Percentiles rank a stretch among this genome's conserved stretches.
phyloP scores from a whole-genome alignment of 352 stramenopile genomes.

The Phytopythium chamaehyphon region DNA sequence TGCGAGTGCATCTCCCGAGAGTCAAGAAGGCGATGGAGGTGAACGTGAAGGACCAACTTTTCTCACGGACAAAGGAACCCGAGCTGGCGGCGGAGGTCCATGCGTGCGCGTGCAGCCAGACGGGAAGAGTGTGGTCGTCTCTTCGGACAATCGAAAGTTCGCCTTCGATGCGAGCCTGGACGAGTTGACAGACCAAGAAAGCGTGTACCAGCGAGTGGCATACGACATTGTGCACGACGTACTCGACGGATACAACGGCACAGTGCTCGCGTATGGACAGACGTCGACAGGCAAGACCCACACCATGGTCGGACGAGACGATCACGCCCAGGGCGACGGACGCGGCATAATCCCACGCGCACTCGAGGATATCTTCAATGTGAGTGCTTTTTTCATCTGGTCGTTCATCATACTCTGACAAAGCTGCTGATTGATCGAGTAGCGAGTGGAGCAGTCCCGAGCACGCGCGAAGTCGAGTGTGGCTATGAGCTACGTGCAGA shows the following conservation, averaged over 20 bases:
- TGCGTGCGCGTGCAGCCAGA: slow-evolving; percentile 26
- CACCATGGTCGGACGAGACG: slow-evolving; percentile 55
- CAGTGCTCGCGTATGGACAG: slow-evolving; percentile 66
- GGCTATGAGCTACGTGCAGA: slow-evolving; percentile 70
- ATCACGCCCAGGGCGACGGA: slow-evolving; percentile 25
- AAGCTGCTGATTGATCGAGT: neutral
- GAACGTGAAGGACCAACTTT: slow-evolving; percentile 39
- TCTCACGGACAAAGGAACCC: slow-evolving; percentile 52
- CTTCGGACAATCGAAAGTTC: slow-evolving; percentile 39
- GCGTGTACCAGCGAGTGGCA: slow-evolving; percentile 49
- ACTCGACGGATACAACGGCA: slow-evolving; percentile 62
- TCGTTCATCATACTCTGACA: neutral
- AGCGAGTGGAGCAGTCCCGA: slow-evolving; percentile 22
- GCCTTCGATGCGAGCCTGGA: slow-evolving; percentile 51
- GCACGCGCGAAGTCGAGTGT: slow-evolving; percentile 37
- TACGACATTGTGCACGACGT: slow-evolving; percentile 55
- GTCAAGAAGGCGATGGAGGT: slow-evolving; percentile 10
- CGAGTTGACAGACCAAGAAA: slow-evolving; percentile 34
- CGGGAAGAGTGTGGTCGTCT: slow-evolving; percentile 26
- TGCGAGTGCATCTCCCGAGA: slow-evolving; percentile 6
- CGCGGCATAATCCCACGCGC: slow-evolving; percentile 58
- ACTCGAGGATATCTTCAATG: slow-evolving; percentile 55
- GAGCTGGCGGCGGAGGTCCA: slow-evolving; percentile 13
- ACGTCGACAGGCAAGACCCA: slow-evolving; percentile 67
- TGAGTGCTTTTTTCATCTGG: slow-evolving; percentile 2